Base-by-base conservation (phyloP, 2,329 filamentous ascomycete genomes). In the Fusarium mundagurra region DNA sequence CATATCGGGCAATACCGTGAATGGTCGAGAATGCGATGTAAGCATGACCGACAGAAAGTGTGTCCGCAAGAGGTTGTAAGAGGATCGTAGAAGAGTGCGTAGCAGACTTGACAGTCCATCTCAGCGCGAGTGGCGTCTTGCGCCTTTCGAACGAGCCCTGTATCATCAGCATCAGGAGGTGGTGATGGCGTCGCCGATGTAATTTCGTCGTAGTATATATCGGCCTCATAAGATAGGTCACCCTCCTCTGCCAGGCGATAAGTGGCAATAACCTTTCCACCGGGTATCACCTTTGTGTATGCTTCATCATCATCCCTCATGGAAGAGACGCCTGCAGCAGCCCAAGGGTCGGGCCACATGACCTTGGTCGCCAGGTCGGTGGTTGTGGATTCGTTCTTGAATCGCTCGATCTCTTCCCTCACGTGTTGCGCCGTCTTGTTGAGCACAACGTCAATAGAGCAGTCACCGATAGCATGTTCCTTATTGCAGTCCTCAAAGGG, bases 101-200 rank as follows among this genome's bases (percentile, higher is more conserved):
- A 97, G 83, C 95, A 98, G 67, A 98, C 91, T 77, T 96, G 94
- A 75, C 95, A 98, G 78, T 98, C 94, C 78, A 97, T 85, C 80
- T 97, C 94, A 22, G 86, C 85, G 69, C 91, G 89, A 7, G 90
- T 86, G 3, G 86, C 84, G 33, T 92, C 88, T 76, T 90, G 90
- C 20, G 96, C 80, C 39, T 85, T 86, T 33, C 87, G 83, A 34
- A 95, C 67, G 5, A 77, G 62, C 13, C 64, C 54, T 17, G 82
- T 78, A 5, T 79, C 76, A 38, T 76, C 80, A 8, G 80, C 76
- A 16, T 81, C 80, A 27, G 78, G 72, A 13, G 82, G 63, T 12
- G 74, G 64, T 3, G 74, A 69, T 8, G 69, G 60, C 13, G 70
- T 47, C 27, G 62, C 51, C 14, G 78, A 67, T 2, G 71, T 59